Base-by-base conservation (phyloP, 768 basidiomycete genomes). In the Podaxis sp. region DNA sequence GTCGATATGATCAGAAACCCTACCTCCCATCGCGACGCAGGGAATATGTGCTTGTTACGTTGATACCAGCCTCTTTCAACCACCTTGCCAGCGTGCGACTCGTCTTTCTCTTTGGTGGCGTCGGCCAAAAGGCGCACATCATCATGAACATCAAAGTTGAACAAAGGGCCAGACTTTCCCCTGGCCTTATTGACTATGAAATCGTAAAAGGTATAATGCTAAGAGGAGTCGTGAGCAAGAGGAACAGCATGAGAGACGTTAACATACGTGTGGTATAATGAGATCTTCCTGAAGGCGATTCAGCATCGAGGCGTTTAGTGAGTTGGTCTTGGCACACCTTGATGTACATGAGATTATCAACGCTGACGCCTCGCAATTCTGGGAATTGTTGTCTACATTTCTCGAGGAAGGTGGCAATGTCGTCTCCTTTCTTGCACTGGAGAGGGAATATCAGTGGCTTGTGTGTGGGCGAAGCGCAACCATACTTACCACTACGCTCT, bases 101-200 rank as follows among this genome's bases (percentile, higher is more conserved):
- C 97, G 68, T 99, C 95, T 76, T 99, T 99, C 76, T 99, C 97
- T 67, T 89, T 86, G 1, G 95, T 94, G 2, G 96, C 97, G 71
- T 99, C 97, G 24, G 93, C 89, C 22, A 98, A 81, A 66, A 99
- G 75, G 17, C 97, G 91, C 3, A 99, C 93, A 72, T 99, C 97
- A 72, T 99, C 97, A 73, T 99, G 97, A 5, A 99, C 97, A 75
- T 99, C 97, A 71, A 99, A 99, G 74, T 91, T 97, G 79, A 99
- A 99, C 60, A 99, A 77, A 4, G 97, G 97, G 0, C 97, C 97
- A 0, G 95, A 97, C 75, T 99, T 99, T 28, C 97, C 97, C 24
- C 97, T 88, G 7, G 96, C 95, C 77, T 97, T 98, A 82, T 99
- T 99, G 69, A 99, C 81, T 67, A 99, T 97, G 67, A 99, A 99